phyloP scores from a whole-genome alignment of 345 rosid species.

The Geranium brycei region DNA sequence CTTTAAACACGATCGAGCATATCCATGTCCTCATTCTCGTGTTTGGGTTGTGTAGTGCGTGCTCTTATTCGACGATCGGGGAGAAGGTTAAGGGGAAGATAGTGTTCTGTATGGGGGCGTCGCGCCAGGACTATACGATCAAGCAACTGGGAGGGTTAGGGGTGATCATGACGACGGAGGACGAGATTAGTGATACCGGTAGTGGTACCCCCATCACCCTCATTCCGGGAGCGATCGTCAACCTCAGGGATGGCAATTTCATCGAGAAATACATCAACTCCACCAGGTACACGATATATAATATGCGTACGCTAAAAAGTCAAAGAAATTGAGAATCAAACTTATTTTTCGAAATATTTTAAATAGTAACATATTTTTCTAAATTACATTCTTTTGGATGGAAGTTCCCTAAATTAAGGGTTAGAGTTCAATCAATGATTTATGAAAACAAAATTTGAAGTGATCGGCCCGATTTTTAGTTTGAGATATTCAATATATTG shows the following conservation, averaged over 20 bases:
- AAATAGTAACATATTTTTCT: too few species aligned
- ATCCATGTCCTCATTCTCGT: too few species aligned
- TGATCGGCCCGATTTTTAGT: too few species aligned
- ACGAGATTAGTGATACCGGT: constrained; percentile 13
- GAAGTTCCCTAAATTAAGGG: too few species aligned
- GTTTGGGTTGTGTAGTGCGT: constrained; percentile 24
- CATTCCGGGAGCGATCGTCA: constrained; percentile 31
- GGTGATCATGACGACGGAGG: constrained; percentile 21
- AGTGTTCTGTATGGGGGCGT: constrained; percentile 42
- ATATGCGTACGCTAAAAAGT: too few species aligned
- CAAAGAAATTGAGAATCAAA: too few species aligned
- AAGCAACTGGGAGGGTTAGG: constrained; percentile 46
- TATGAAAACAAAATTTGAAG: too few species aligned
- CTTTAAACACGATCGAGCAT: too few species aligned
- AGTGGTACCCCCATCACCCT: constrained; percentile 16
- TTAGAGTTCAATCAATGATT: too few species aligned
- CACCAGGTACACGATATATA: constrained; percentile 33
- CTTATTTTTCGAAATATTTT: too few species aligned
- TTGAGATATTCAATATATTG: too few species aligned
- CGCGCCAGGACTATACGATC: constrained; percentile 35
- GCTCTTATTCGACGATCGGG: constrained; percentile 47
- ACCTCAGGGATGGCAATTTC: constrained; percentile 23
- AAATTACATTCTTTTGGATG: too few species aligned
- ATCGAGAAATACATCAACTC: constrained; percentile 59
- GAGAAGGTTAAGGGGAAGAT: constrained; percentile 54